These are phyloP conservation scores for Petunia axillaris DNA, from an alignment of 257 asterid species.

Conservation along the genomic window DNA sequence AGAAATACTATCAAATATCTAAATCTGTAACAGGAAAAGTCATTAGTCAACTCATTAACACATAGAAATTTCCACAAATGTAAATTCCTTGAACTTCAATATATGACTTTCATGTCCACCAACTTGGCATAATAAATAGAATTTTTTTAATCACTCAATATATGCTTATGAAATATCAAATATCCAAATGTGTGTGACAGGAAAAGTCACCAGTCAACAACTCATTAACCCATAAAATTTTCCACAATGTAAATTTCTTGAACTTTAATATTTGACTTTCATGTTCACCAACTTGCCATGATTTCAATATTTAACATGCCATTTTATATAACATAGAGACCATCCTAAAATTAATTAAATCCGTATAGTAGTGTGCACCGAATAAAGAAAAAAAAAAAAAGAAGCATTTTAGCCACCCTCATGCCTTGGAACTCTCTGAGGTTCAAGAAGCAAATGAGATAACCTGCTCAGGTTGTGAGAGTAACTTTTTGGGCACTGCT, in stretches of 20 bases:
- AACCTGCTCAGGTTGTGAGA: slow-evolving; percentile 27
- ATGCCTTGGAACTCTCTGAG: not conserved
- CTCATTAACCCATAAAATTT: not conserved
- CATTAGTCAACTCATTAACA: not conserved
- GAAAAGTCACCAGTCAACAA: not conserved
- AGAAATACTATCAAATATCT: not conserved
- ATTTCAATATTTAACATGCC: slow-evolving; percentile 5
- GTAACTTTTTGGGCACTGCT: slow-evolving; percentile 8
- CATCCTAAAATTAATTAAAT: not conserved
- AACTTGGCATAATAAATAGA: not conserved
- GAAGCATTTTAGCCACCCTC: slow-evolving; percentile 29
- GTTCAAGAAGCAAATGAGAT: not conserved
- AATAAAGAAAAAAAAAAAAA: not conserved
- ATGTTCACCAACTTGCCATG: not conserved
- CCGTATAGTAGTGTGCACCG: not conserved
- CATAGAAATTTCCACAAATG: not conserved
- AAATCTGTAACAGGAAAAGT: not conserved
- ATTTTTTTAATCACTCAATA: not conserved
- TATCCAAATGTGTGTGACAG: not conserved
- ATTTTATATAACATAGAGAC: not conserved
- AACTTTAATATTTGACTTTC: slow-evolving; percentile 20
- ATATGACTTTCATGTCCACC: slow-evolving; percentile 6
- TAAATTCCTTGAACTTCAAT: slow-evolving; percentile 5
- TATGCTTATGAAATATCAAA: not conserved
- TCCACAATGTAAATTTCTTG: not conserved